Conservation (phyloP, 23 red algal species). For the Chondrus crispus region DNA sequence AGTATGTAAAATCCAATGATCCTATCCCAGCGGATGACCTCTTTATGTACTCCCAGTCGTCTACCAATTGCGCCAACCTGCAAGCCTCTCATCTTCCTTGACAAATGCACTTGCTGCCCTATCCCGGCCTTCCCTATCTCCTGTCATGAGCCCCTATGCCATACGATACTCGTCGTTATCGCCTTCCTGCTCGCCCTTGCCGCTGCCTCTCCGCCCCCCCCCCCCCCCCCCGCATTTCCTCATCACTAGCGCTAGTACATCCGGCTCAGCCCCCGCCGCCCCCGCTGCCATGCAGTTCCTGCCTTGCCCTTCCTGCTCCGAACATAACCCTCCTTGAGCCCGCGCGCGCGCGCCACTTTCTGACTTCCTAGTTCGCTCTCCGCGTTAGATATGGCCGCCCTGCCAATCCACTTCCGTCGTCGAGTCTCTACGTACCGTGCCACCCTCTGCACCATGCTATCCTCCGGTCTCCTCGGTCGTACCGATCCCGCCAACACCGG, state of each 20-base stretch:
- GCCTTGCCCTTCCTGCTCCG: conserved; percentile 19
- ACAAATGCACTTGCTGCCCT: not conserved
- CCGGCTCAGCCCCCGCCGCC: conserved; percentile 37
- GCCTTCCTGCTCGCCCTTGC: not conserved
- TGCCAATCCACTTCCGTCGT: conserved; percentile 34
- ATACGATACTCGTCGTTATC: not conserved
- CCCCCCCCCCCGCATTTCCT: conserved; percentile 56
- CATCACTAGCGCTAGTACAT: conserved; percentile 48
- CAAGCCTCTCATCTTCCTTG: too few species aligned
- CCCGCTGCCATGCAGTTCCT: too few species aligned
- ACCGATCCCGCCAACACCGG: conserved; percentile 1
- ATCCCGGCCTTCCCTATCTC: not conserved
- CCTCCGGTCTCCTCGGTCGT: not conserved
- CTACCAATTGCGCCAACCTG: too few species aligned
- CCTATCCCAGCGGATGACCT: too few species aligned
- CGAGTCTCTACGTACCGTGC: not conserved
- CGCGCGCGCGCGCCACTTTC: conserved; percentile 7
- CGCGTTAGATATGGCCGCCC: not conserved
- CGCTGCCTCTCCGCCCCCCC: not conserved
- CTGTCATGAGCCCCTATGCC: not conserved
- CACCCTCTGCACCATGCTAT: too few species aligned
- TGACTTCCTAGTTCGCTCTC: conserved; percentile 35
- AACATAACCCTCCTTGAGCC: conserved; percentile 40
- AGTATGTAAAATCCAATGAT: too few species aligned
- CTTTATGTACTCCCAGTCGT: too few species aligned